Evolutionary conservation across 345 rosid genomes (phyloP).

Genomic region (Erucastrum elatum): DNA sequence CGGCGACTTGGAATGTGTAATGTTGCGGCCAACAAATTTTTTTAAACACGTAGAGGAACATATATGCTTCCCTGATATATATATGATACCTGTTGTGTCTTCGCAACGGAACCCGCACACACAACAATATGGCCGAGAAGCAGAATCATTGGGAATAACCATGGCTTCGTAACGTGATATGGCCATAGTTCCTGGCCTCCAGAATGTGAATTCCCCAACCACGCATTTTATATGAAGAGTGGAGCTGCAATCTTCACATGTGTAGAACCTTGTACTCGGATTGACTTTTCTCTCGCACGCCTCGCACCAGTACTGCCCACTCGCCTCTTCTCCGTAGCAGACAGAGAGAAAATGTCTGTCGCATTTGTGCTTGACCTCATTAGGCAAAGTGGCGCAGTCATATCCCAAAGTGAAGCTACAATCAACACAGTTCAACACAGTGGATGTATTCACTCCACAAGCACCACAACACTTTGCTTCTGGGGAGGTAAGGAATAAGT

Average conservation of each 20-base stretch:
- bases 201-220: constrained; percentile 6
- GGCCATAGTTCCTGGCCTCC: not conserved
- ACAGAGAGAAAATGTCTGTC: constrained; percentile 12
- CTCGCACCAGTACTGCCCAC: constrained; percentile 13
- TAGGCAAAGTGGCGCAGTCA: constrained; percentile 17
- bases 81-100: constrained; percentile 13
- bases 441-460: not conserved
- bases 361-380: constrained; percentile 6
- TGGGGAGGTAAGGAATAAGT: not conserved
- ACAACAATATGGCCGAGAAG: not conserved
- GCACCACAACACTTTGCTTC: constrained; percentile 2
- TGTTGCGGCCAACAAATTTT: too few relatives aligned
- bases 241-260: constrained; percentile 1
- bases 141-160: not conserved
- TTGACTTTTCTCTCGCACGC: constrained; percentile 1
- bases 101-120: not conserved
- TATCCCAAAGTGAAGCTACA: constrained; percentile 10
- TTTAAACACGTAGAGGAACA: too few relatives aligned
- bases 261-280: not conserved
- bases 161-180: not conserved
- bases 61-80: constrained; percentile 16
- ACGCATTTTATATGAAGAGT: constrained; percentile 10
- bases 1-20: too few relatives aligned
- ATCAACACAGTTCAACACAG: constrained; percentile 13
- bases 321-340: constrained; percentile 5